Evolutionary conservation across 768 basidiomycete genomes (phyloP).

Genomic region (Nidularia pulvinata): DNA sequence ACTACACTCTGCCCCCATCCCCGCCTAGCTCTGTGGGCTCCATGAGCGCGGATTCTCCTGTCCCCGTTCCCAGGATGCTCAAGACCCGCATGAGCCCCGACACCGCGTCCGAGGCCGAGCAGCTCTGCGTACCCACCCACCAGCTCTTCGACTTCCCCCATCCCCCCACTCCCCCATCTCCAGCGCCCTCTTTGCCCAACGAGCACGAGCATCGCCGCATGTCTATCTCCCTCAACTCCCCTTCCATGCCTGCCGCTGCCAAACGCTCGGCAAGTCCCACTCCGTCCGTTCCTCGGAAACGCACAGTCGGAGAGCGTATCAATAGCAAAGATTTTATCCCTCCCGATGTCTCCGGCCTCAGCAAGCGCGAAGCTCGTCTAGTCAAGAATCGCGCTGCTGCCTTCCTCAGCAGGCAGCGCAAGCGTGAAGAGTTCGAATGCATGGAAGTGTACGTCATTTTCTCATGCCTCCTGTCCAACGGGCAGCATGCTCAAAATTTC

Average conservation of each 20-base stretch:
- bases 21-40: conserved; percentile 48
- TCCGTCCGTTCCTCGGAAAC: conserved; percentile 36
- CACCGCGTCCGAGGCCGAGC: conserved; percentile 36
- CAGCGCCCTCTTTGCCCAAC: conserved; percentile 13
- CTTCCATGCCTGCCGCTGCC: conserved; percentile 17
- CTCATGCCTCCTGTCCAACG: conserved; percentile 9
- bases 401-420: conserved; percentile 88
- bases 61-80: conserved; percentile 44
- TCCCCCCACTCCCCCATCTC: conserved; percentile 25
- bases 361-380: conserved; percentile 88
- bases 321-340: conserved; percentile 84
- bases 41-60: conserved; percentile 40
- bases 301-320: conserved; percentile 47
- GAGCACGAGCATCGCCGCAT: conserved; percentile 27
- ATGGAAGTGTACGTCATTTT: conserved; percentile 80
- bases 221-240: conserved; percentile 29
- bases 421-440: conserved; percentile 88
- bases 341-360: conserved; percentile 85
- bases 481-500: conserved; percentile 6
- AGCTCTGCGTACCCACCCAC: conserved; percentile 66
- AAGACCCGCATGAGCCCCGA: conserved; percentile 50
- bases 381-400: conserved; percentile 94
- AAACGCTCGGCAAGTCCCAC: conserved; percentile 49
- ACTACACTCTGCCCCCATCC: conserved; percentile 48
- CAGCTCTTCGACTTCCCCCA: conserved; percentile 70